Evolutionary conservation across 163 green algal genomes (phyloP), one percentile per base, ranked within the genome.

Genomic region (Picocystis sp.): DNA sequence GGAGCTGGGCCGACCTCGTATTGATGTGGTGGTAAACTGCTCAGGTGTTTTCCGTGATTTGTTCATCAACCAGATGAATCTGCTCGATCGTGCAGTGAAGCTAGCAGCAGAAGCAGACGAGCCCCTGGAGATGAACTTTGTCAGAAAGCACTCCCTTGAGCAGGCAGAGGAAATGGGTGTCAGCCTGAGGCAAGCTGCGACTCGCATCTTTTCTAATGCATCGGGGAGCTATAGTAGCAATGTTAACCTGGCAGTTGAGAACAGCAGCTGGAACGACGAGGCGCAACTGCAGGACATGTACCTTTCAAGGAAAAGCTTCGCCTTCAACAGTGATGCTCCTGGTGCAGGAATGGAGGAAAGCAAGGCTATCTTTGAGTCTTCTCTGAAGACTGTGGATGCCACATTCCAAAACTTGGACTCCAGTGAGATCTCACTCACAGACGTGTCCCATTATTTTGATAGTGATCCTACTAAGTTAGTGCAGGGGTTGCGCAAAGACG

Each of bases 371-470:
- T 98, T 98, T 65, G 83, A 94, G 74, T 65, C 67, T 21, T 78
- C 88, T 22, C 82, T 97, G 64, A 92, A 92, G 67, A 96, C 79
- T 1, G 88, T 95, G 22, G 82, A 92, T 50, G 72, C 80, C 12
- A 97, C 88, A 9, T 97, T 97, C 86, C 80, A 95, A 79, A 98
- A 98, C 74, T 72, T 98, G 53, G 89, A 98, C 72, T 93, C 78
- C 22, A 86, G 67, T 45, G 89, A 98, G 78, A 98, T 98, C 67
- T 88, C 72, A 1, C 72, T 98, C 2, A 98, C 89, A 1, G 89
- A 98, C 57, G 89, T 98, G 29, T 84, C 64, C 55, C 89, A 98
- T 75, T 98, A 98, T 77, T 98, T 98, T 64, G 89, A 98, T 76
- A 82, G 61, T n/a, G 89, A 98, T 73, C 89, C 89, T 53, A 98